A percentile compares a stretch with the other conserved stretches of the same genome.
Conservation (phyloP, 1,139 yeast species). For the Suhomyces anneliseae region DNA sequence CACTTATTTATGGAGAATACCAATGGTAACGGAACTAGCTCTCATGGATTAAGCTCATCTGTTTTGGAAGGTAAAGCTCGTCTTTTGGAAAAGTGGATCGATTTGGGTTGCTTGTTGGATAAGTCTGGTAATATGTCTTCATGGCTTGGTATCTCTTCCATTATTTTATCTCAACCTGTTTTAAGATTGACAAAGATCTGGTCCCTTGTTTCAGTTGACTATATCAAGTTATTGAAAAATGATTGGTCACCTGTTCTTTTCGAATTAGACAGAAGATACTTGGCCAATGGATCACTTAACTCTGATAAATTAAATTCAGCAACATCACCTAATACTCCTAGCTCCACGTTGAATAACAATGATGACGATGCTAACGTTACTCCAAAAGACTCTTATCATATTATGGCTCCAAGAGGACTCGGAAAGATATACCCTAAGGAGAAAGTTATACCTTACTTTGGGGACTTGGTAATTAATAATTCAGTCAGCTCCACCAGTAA, state of each 20-base stretch:
- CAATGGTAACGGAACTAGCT: not conserved
- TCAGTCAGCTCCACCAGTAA: conserved; percentile 33
- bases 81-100: conserved; percentile 80
- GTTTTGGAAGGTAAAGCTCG: conserved; percentile 56
- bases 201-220: conserved; percentile 66
- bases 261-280: conserved; percentile 77
- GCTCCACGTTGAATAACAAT: conserved; percentile 12
- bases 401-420: conserved; percentile 86
- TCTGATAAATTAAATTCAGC: conserved; percentile 10
- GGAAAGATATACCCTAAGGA: conserved; percentile 77
- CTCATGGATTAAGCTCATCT: conserved; percentile 14
- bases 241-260: conserved; percentile 96
- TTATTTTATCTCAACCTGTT: conserved; percentile 80
- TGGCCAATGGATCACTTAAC: conserved; percentile 38
- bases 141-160: conserved; percentile 89
- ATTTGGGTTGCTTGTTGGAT: conserved; percentile 75
- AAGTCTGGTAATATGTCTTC: conserved; percentile 90
- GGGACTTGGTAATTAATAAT: conserved; percentile 58
- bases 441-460: conserved; percentile 86
- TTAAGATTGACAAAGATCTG: conserved; percentile 74
- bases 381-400: conserved; percentile 58
- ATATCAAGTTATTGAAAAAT: conserved; percentile 62
- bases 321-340: conserved; percentile 12
- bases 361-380: conserved; percentile 9
- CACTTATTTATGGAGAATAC: conserved; percentile 61